These are phyloP conservation scores for Pseudogymnoascus verrucosus DNA, from an alignment of 2,329 filamentous ascomycete species.

Conservation along the genomic window DNA sequence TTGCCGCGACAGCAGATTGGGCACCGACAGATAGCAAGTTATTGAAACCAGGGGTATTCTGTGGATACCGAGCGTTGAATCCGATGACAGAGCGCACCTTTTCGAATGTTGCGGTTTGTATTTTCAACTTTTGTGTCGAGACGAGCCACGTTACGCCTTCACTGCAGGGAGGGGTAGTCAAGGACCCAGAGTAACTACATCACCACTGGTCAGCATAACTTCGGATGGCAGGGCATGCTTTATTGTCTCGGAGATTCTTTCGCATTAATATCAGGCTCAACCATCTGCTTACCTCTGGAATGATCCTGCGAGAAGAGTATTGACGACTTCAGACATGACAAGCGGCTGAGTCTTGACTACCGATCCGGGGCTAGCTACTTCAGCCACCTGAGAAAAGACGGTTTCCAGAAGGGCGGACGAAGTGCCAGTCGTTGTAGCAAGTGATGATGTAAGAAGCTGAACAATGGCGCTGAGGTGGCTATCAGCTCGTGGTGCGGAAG, in stretches of 20 bases:
- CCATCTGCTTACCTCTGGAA: conserved; percentile 13
- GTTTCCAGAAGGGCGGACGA: conserved; percentile 38
- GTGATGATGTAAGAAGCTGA: conserved; percentile 26
- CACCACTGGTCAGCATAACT: conserved; percentile 14
- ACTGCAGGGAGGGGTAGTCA: conserved; percentile 55
- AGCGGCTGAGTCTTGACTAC: conserved; percentile 34
- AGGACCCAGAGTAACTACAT: conserved; percentile 44
- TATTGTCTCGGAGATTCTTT: background rate
- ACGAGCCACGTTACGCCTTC: conserved; percentile 49
- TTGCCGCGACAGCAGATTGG: background rate
- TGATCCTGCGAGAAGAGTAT: conserved; percentile 21
- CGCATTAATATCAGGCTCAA: background rate
- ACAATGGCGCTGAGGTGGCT: background rate
- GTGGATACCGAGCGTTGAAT: conserved; percentile 48
- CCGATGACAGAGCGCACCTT: conserved; percentile 44
- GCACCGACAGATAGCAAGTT: conserved; percentile 34
- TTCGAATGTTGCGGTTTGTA: conserved; percentile 43
- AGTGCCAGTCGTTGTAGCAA: conserved; percentile 30
- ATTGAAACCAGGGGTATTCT: conserved; percentile 38
- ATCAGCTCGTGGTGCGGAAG: background rate
- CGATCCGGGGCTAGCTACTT: conserved; percentile 37
- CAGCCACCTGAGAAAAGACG: conserved; percentile 35
- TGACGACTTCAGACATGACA: conserved; percentile 36
- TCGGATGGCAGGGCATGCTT: background rate
- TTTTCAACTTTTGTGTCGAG: conserved; percentile 37